Conservation (phyloP, 495 filamentous ascomycete species). For the Apiosordaria backusii region DNA sequence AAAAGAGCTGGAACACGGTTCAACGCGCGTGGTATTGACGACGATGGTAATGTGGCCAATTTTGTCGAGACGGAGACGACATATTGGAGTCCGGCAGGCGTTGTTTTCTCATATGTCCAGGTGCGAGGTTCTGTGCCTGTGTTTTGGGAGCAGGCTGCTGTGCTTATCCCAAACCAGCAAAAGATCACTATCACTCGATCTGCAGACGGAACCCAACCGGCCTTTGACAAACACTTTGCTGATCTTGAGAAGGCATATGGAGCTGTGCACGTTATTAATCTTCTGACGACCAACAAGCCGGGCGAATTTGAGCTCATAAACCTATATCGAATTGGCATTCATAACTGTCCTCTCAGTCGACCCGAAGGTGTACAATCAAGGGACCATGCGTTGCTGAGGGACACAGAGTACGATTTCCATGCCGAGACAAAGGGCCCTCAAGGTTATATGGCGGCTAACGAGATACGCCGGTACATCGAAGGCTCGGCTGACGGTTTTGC, state of each 20-base stretch:
- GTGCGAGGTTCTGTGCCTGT: constrained; percentile 88
- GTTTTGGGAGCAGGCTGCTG: constrained; percentile 93
- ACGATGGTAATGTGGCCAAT: constrained; percentile 95
- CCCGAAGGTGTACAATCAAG: constrained; percentile 40
- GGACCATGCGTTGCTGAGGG: constrained; percentile 67
- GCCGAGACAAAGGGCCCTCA: constrained; percentile 83
- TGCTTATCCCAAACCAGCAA: constrained; percentile 86
- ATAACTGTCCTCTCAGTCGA: constrained; percentile 61
- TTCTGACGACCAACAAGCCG: constrained; percentile 81
- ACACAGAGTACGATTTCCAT: constrained; percentile 92
- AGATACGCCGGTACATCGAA: constrained; percentile 70
- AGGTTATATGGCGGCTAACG: constrained; percentile 82
- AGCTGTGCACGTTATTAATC: constrained; percentile 83
- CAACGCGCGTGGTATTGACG: constrained; percentile 93
- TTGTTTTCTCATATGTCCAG: constrained; percentile 92
- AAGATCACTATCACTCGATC: constrained; percentile 91
- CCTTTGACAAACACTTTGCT: constrained; percentile 93
- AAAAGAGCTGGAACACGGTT: constrained; percentile 90
- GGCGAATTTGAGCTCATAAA: constrained; percentile 77
- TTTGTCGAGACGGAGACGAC: constrained; percentile 66
- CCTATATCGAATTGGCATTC: constrained; percentile 73
- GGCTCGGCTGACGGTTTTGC: constrained; percentile 79
- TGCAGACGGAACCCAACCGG: constrained; percentile 85
- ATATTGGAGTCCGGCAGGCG: constrained; percentile 67
- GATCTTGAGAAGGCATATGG: constrained; percentile 79